Evolutionary conservation across 352 stramenopile genomes (phyloP).

Genomic region (Phytophthora ohioensis): DNA sequence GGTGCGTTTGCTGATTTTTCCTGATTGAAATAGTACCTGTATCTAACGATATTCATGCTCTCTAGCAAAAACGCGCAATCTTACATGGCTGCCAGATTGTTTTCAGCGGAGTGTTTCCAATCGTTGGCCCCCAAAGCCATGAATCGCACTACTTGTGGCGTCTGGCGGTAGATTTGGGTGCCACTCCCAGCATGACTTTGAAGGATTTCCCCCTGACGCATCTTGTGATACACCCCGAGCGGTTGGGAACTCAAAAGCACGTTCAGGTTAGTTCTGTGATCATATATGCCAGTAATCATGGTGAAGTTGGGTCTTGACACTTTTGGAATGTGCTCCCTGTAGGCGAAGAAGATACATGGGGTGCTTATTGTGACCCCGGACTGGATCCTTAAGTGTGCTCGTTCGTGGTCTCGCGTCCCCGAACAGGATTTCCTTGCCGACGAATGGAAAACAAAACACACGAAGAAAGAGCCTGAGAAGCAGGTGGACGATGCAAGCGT

Average conservation of each 20-base stretch:
- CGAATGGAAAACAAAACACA: conserved; percentile 63
- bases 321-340: conserved; percentile 11
- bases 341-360: conserved; percentile 69
- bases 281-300: not conserved
- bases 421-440: conserved; percentile 80
- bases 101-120: conserved; percentile 85
- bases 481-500: conserved; percentile 15
- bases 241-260: conserved; percentile 85
- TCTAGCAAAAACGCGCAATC: conserved; percentile 75
- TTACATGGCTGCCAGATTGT: conserved; percentile 73
- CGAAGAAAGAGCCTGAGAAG: conserved; percentile 32
- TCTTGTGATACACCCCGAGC: conserved; percentile 83
- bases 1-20: conserved; percentile 34
- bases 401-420: conserved; percentile 65
- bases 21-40: not conserved
- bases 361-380: conserved; percentile 78
- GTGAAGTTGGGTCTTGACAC: not conserved
- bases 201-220: conserved; percentile 85
- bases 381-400: conserved; percentile 84
- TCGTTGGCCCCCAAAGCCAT: conserved; percentile 60
- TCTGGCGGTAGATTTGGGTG: conserved; percentile 76
- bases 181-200: conserved; percentile 70
- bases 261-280: conserved; percentile 49
- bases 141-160: conserved; percentile 82
- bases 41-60: conserved; percentile 10